Conservation (phyloP, 1,139 yeast species). For the Kurtzmaniella quercitrusa region DNA sequence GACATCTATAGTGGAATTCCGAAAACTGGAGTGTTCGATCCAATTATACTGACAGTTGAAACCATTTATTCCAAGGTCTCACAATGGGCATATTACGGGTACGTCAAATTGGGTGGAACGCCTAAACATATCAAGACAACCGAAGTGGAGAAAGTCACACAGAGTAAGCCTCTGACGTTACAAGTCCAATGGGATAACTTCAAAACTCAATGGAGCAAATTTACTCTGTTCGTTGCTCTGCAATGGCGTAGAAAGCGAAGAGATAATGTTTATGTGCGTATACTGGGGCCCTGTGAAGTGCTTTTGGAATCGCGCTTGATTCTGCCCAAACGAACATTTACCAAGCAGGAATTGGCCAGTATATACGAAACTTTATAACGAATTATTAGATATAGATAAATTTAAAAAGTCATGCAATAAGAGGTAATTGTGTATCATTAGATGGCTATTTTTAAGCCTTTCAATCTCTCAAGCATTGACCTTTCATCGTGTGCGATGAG, state of each 20-base stretch:
- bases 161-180: background rate
- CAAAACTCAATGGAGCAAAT: background rate
- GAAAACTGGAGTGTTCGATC: conserved; percentile 1
- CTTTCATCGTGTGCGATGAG: conserved; percentile 1
- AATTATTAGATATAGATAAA: background rate
- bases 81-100: background rate
- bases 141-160: background rate
- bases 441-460: too few relatives aligned
- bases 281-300: conserved; percentile 25
- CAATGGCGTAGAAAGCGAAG: conserved; percentile 12
- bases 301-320: conserved; percentile 17
- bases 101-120: conserved; percentile 5
- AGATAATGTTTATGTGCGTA: conserved; percentile 20
- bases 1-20: conserved; percentile 2
- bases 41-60: background rate
- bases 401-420: too few relatives aligned
- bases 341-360: conserved; percentile 17
- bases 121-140: background rate
- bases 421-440: too few relatives aligned
- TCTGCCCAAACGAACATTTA: conserved; percentile 16
- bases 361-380: conserved; percentile 7
- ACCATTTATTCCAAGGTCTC: background rate
- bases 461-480: too few relatives aligned
- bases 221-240: conserved; percentile 7
- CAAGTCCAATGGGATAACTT: too few relatives aligned